These are phyloP conservation scores for Arthromyces matolae DNA, from an alignment of 768 basidiomycete genomes.

Conservation along the genomic window DNA sequence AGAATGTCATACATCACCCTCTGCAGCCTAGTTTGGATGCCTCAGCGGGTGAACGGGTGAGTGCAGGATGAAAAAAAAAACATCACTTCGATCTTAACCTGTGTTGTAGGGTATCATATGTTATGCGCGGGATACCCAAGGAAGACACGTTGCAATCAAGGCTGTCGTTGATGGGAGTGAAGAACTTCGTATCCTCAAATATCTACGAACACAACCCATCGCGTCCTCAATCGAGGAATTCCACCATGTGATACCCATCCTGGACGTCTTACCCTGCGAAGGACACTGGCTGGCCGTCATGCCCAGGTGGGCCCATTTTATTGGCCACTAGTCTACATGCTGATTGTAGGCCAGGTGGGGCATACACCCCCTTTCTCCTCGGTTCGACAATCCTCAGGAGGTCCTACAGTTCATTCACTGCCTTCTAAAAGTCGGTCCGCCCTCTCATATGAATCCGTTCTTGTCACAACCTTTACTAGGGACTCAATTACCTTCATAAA, in stretches of 20 bases:
- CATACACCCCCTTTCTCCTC: background rate
- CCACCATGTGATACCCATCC: constrained; percentile 19
- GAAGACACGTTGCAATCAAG: constrained; percentile 10
- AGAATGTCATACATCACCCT: background rate
- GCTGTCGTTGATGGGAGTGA: background rate
- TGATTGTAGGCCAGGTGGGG: background rate
- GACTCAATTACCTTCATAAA: constrained; percentile 16
- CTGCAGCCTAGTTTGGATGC: background rate
- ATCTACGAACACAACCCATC: background rate
- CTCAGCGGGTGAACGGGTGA: background rate
- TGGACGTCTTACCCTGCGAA: constrained; percentile 18
- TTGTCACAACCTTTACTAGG: constrained; percentile 7
- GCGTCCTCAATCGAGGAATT: background rate
- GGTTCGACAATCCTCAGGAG: background rate
- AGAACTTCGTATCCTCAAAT: background rate
- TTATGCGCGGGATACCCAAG: constrained; percentile 6
- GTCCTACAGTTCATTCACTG: constrained; percentile 16
- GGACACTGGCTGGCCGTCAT: constrained; percentile 25
- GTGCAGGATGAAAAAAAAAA: background rate
- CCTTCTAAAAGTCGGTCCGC: constrained; percentile 15
- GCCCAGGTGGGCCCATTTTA: constrained; percentile 18
- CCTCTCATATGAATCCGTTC: background rate
- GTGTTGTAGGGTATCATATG: constrained; percentile 2
- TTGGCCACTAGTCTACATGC: background rate
- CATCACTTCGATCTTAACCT: background rate